phyloP scores from a whole-genome alignment of 805 yeast genomes.

The Candida awuae region DNA sequence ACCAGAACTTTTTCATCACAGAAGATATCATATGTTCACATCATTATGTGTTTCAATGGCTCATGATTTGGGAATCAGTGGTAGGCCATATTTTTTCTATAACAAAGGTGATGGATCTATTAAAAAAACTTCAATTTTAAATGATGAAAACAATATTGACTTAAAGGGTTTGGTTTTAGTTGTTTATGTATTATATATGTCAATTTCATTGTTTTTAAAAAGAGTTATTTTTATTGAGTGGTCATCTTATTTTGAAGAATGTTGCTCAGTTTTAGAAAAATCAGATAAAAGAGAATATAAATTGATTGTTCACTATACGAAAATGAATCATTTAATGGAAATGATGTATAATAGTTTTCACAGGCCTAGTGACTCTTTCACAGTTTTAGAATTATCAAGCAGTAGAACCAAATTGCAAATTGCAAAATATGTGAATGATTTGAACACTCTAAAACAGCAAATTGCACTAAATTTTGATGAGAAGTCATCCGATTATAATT shows the following conservation, averaged over 20 bases:
- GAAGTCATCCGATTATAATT: conserved; percentile 31
- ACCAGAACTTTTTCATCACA: conserved; percentile 72
- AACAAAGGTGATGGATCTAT: conserved; percentile 34
- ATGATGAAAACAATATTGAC: conserved; percentile 37
- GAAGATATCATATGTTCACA: conserved; percentile 66
- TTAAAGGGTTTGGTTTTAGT: conserved; percentile 46
- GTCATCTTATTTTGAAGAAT: conserved; percentile 57
- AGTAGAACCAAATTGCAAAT: conserved; percentile 33
- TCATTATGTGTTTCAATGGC: conserved; percentile 58
- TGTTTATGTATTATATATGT: conserved; percentile 54
- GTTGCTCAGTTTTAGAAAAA: conserved; percentile 42
- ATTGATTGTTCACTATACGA: conserved; percentile 49
- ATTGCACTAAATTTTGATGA: conserved; percentile 25
- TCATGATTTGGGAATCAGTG: conserved; percentile 68
- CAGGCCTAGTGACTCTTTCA: conserved; percentile 31
- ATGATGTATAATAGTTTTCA: conserved; percentile 47
- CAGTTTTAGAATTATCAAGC: conserved; percentile 23
- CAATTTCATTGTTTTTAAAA: conserved; percentile 57
- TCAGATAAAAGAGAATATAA: conserved; percentile 28
- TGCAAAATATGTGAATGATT: conserved; percentile 41
- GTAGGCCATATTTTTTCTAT: conserved; percentile 38
- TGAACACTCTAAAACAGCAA: conserved; percentile 33
- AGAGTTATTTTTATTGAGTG: conserved; percentile 55
- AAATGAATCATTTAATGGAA: conserved; percentile 54
- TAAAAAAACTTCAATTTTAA: conserved; percentile 30